phyloP scores from a whole-genome alignment of 2,329 filamentous ascomycete genomes.

The Pestalotiopsis sp. region DNA sequence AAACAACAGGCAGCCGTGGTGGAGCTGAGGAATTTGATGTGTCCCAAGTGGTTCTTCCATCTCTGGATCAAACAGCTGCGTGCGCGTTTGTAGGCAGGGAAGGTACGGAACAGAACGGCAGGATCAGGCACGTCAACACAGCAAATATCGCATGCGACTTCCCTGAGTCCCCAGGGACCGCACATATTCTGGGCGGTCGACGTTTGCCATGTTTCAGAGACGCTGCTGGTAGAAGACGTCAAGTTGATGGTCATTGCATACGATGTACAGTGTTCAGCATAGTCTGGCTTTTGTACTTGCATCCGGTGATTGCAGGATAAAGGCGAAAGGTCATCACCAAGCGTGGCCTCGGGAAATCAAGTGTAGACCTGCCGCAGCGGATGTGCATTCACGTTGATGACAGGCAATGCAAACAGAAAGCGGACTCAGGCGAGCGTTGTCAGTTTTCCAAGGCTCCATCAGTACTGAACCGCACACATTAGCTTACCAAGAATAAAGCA shows the following conservation, averaged over 20 bases:
- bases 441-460: neutral
- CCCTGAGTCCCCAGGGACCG: neutral
- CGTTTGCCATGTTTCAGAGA: neutral
- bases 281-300: neutral
- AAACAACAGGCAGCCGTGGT: neutral
- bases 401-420: too few relatives aligned
- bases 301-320: too few relatives aligned
- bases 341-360: too few relatives aligned
- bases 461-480: neutral
- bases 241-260: neutral
- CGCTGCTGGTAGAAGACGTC: neutral
- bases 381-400: too few relatives aligned
- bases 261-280: neutral
- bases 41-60: neutral
- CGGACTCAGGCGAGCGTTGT: too few relatives aligned
- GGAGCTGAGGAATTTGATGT: neutral
- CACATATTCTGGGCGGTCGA: neutral
- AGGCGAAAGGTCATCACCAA: too few relatives aligned
- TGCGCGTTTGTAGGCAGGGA: neutral
- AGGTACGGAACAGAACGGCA: neutral
- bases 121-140: neutral
- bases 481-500: too few relatives aligned
- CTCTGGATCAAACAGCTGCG: neutral
- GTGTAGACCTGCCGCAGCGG: too few relatives aligned
- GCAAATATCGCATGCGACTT: neutral